Evolutionary conservation across 805 yeast genomes (phyloP).

Genomic region (Saccharomycopsis amapae): DNA sequence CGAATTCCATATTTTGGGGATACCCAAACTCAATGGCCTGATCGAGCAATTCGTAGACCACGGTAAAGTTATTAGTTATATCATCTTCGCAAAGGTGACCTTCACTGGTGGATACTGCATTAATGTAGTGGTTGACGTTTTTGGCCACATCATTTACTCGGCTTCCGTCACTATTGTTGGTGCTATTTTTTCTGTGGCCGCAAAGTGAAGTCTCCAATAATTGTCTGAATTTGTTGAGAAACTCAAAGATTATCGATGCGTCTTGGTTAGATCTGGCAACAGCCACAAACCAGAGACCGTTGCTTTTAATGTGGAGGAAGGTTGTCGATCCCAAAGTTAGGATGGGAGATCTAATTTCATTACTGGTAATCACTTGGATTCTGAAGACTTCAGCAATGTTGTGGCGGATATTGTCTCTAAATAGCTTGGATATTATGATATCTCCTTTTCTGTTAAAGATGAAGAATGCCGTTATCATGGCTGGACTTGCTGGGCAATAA

Average conservation of each 20-base stretch:
- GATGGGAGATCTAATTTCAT: conserved; percentile 52
- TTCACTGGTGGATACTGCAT: conserved; percentile 21
- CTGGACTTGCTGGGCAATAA: background rate
- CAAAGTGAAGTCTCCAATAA: conserved; percentile 41
- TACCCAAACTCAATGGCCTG: conserved; percentile 73
- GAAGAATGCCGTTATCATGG: conserved; percentile 79
- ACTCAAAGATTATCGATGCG: conserved; percentile 73
- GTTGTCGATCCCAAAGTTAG: conserved; percentile 90
- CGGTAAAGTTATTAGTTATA: conserved; percentile 57
- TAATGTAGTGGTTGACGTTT: conserved; percentile 16
- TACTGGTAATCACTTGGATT: conserved; percentile 70
- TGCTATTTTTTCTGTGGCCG: background rate
- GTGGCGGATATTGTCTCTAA: conserved; percentile 67
- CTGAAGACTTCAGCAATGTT: conserved; percentile 83
- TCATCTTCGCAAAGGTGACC: conserved; percentile 35
- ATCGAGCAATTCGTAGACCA: conserved; percentile 71
- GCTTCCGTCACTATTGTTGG: conserved; percentile 1
- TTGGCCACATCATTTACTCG: conserved; percentile 21
- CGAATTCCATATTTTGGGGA: conserved; percentile 58
- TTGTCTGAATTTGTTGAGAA: conserved; percentile 53
- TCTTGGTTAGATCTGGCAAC: conserved; percentile 88
- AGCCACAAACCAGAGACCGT: conserved; percentile 71
- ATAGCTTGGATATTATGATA: conserved; percentile 65
- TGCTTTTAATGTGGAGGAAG: conserved; percentile 65
- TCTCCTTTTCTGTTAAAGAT: conserved; percentile 78